Evolutionary conservation across 2,329 filamentous ascomycete species (phyloP).

Genomic region (Pleoardoris graminearum): DNA sequence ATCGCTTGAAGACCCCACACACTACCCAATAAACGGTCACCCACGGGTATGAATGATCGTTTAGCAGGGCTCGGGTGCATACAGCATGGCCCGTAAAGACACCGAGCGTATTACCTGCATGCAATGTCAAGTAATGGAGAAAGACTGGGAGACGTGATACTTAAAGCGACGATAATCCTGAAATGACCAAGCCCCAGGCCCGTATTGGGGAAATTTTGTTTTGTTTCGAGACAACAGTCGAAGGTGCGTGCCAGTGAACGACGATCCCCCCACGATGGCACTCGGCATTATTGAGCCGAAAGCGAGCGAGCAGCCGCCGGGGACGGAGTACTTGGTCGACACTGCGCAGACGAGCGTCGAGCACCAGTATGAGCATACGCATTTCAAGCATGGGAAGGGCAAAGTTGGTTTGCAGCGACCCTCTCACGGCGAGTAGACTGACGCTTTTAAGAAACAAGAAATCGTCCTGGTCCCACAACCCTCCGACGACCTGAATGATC

Average conservation of each 20-base stretch:
- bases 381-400: slow-evolving; percentile 24
- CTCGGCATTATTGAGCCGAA: slow-evolving; percentile 32
- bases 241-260: no score
- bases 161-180: not conserved
- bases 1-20: slow-evolving; percentile 4
- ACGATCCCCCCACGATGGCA: slow-evolving; percentile 16
- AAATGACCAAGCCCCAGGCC: not conserved
- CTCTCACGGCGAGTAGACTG: no score
- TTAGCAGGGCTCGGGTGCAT: not conserved
- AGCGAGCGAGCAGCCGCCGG: slow-evolving; percentile 22
- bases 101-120: not conserved
- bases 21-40: not conserved
- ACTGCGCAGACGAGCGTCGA: slow-evolving; percentile 14
- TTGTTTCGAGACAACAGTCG: no score
- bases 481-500: slow-evolving; percentile 28
- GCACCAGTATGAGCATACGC: slow-evolving; percentile 18
- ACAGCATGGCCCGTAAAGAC: not conserved
- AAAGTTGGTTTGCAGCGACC: slow-evolving; percentile 13
- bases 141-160: not conserved
- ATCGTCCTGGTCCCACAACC: slow-evolving; percentile 30
- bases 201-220: no score
- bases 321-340: slow-evolving; percentile 31
- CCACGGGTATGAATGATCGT: not conserved
- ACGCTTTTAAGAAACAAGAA: slow-evolving; percentile 15
- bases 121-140: not conserved